Evolutionary conservation across 2,329 filamentous ascomycete genomes (phyloP), one percentile per base, ranked within the genome.

Genomic region (Colletotrichum orchidophilum): DNA sequence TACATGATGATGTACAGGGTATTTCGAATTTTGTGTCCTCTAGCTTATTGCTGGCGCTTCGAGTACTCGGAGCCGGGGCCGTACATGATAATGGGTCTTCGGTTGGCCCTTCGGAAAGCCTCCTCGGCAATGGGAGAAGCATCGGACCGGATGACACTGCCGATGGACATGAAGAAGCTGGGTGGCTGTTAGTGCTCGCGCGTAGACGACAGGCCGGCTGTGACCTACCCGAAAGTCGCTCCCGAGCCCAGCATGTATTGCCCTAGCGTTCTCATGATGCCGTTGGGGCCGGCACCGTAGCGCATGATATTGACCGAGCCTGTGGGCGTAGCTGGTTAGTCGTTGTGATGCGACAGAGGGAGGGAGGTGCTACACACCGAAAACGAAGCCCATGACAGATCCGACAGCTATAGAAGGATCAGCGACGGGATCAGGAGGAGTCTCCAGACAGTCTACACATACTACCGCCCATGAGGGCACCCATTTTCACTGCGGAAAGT

Each of bases 381-480:
- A 97, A 78, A 99, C 97, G 86, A 99, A 98, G 74, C 96, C 96
- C 84, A 99, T 98, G 80, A 97, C 97, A 63, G 94, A 87, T 73
- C 96, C 96, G 73, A 99, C 96, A 83, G 95, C 96, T 98, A 77
- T 26, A 62, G 72, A 15, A 42, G 66, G 21, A 74, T 85, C 76
- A 85, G 83, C 65, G 58, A 27, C n/a, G 50, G 67, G 31, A 35
- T 13, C 6, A 3, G 2, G 7, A n/a, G 5, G 12, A 59, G 24
- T 12, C 8, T 18, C 39, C 39, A 13, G 39, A 31, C 15, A 63
- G 21, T 55, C 46, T 63, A 62, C 63, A 90, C 95, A 78, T 93
- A 98, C 96, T 97, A 81, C 95, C 94, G 77, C 96, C 96, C 95
- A 98, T 98, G 92, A 99, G 92, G 74, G 93, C 95, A 77, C 96